Percentiles rank a stretch among this genome's conserved stretches.
These are phyloP conservation scores for Fusarium sp. DNA, from an alignment of 2,329 filamentous ascomycete genomes.

Conservation along the genomic window DNA sequence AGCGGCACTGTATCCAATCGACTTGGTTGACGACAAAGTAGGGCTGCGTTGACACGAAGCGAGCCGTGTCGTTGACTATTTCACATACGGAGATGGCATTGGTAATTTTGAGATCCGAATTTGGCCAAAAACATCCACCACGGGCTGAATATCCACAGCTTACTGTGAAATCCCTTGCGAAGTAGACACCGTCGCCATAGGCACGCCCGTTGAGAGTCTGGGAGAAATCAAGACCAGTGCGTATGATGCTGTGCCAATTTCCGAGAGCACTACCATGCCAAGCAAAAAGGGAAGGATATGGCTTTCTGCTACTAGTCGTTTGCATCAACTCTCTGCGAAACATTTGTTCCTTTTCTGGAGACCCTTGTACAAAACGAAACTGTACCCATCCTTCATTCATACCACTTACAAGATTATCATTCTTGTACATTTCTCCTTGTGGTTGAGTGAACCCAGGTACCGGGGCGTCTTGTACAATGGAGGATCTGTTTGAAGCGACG, in stretches of 20 bases:
- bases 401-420: constrained; percentile 64
- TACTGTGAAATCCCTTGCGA: constrained; percentile 60
- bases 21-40: constrained; percentile 79
- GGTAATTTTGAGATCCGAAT: constrained; percentile 71
- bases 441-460: constrained; percentile 38
- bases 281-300: constrained; percentile 79
- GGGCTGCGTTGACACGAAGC: constrained; percentile 68
- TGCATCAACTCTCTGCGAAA: constrained; percentile 73
- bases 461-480: constrained; percentile 79
- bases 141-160: constrained; percentile 31
- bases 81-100: constrained; percentile 82
- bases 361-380: constrained; percentile 89
- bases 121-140: constrained; percentile 67
- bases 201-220: constrained; percentile 72
- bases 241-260: constrained; percentile 93
- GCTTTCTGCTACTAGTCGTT: constrained; percentile 52
- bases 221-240: constrained; percentile 82
- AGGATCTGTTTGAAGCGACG: constrained; percentile 88
- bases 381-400: constrained; percentile 76
- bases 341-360: constrained; percentile 84
- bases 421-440: constrained; percentile 36
- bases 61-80: constrained; percentile 77
- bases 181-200: constrained; percentile 85
- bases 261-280: constrained; percentile 83
- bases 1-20: constrained; percentile 92